Percentiles rank a stretch among this genome's conserved stretches.
Conservation (phyloP, 2,329 filamentous ascomycete species). For the Botrytis paeoniae region DNA sequence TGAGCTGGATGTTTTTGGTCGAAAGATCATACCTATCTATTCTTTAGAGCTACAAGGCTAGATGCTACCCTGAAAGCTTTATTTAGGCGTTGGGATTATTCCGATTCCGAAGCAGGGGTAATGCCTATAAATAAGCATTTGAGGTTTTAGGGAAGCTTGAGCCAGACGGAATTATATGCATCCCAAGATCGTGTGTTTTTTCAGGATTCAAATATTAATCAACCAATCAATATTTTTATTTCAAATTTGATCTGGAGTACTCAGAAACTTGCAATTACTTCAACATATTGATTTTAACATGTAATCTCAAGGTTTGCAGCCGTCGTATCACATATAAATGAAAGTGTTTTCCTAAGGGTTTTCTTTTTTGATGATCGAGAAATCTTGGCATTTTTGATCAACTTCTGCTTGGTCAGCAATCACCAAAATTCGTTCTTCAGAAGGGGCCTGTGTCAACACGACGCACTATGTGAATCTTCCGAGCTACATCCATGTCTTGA, state of each 20-base stretch:
- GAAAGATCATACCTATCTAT: neutral
- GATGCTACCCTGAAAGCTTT: conserved; percentile 14
- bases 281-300: rapidly evolving
- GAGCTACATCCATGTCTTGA: neutral
- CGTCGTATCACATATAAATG: rapidly evolving
- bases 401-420: neutral
- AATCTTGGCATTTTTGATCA: neutral
- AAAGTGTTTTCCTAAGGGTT: neutral
- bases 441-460: neutral
- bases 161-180: neutral
- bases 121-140: neutral
- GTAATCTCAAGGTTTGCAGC: rapidly evolving
- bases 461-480: neutral
- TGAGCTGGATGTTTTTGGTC: conserved; percentile 9
- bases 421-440: neutral
- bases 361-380: neutral
- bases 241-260: rapidly evolving
- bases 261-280: neutral
- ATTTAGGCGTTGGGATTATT: conserved; percentile 17
- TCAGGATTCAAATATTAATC: neutral
- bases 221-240: neutral
- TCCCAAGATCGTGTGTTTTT: neutral
- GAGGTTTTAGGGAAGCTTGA: neutral
- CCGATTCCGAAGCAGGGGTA: conserved; percentile 2
- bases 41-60: neutral